phyloP scores from a whole-genome alignment of 2,329 filamentous ascomycete species.

The Teratosphaeriaceae sp. region DNA sequence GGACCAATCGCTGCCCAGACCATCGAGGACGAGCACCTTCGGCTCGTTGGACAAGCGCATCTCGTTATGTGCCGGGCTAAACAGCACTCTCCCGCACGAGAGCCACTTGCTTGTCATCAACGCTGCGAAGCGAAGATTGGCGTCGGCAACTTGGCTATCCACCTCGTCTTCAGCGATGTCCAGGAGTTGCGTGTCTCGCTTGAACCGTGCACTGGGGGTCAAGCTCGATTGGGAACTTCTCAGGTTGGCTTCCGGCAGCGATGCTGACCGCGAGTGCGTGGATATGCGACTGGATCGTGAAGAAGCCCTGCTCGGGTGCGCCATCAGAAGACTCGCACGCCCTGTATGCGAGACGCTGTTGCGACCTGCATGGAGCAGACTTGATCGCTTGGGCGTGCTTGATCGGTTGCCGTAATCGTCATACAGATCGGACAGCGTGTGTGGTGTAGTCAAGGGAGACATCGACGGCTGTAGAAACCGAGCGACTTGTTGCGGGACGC shows the following conservation, averaged over 20 bases:
- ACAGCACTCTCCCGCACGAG: slow-evolving; percentile 74
- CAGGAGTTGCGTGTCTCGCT: slow-evolving; percentile 54
- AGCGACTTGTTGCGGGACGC: slow-evolving; percentile 25
- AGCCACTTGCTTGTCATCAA: slow-evolving; percentile 86
- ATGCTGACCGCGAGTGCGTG: slow-evolving; percentile 23
- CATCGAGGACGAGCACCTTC: slow-evolving; percentile 71
- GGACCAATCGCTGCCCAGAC: slow-evolving; percentile 84
- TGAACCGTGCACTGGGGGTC: slow-evolving; percentile 18
- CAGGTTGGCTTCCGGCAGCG: slow-evolving; percentile 20
- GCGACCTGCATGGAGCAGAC: slow-evolving; percentile 8
- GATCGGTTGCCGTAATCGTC: slow-evolving; percentile 42
- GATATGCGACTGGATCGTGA: slow-evolving; percentile 23
- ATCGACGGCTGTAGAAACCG: slow-evolving; percentile 24
- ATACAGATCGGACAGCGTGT: slow-evolving; percentile 49
- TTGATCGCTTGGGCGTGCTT: slow-evolving; percentile 14
- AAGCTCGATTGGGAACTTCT: slow-evolving; percentile 16
- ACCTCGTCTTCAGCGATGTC: slow-evolving; percentile 31
- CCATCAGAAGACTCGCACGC: slow-evolving; percentile 6
- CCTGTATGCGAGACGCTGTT: slow-evolving; percentile 3
- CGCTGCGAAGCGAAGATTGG: slow-evolving; percentile 71
- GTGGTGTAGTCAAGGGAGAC: slow-evolving; percentile 35
- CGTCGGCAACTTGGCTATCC: slow-evolving; percentile 38
- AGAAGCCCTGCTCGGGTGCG: slow-evolving; percentile 16
- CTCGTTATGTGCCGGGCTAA: slow-evolving; percentile 71
- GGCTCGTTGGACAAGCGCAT: slow-evolving; percentile 53